Evolutionary conservation across 495 filamentous ascomycete species (phyloP).

Genomic region (Stereocaulon alpinum): DNA sequence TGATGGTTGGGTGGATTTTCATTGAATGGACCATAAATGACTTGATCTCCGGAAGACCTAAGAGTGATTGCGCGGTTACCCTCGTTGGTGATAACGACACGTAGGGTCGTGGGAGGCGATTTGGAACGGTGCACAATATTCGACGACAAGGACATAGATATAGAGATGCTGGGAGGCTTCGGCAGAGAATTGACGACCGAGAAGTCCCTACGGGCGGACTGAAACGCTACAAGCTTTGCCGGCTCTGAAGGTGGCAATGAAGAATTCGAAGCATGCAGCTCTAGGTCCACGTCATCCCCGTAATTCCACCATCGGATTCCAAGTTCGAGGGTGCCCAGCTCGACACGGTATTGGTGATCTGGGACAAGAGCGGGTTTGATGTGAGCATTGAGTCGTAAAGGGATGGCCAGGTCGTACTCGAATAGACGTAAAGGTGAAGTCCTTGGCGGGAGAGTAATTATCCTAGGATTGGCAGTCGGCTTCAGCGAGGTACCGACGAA

Average conservation of each 20-base stretch:
- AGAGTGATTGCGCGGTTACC: neutral
- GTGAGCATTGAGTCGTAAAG: neutral
- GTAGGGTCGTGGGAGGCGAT: neutral
- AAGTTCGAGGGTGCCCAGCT: conserved; percentile 3
- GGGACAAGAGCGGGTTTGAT: neutral
- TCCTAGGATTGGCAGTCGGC: neutral
- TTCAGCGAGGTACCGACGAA: neutral
- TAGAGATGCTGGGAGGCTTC: neutral
- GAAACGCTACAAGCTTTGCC: neutral
- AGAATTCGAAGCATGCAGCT: neutral
- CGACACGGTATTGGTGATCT: neutral
- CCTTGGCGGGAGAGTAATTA: neutral
- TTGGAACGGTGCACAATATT: neutral
- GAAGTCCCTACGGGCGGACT: neutral
- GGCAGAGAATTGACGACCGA: neutral
- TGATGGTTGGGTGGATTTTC: neutral
- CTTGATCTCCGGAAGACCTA: neutral
- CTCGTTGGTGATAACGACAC: neutral
- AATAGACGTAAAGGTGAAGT: neutral
- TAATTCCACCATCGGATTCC: conserved; percentile 5
- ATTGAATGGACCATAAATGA: neutral
- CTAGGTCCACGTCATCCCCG: neutral
- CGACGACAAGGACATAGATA: neutral
- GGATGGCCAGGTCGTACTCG: neutral
- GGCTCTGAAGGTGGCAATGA: conserved; percentile 2